These are phyloP conservation scores for Babesia divergens DNA, from an alignment of 169 alveolate genomes.

Conservation along the genomic window DNA sequence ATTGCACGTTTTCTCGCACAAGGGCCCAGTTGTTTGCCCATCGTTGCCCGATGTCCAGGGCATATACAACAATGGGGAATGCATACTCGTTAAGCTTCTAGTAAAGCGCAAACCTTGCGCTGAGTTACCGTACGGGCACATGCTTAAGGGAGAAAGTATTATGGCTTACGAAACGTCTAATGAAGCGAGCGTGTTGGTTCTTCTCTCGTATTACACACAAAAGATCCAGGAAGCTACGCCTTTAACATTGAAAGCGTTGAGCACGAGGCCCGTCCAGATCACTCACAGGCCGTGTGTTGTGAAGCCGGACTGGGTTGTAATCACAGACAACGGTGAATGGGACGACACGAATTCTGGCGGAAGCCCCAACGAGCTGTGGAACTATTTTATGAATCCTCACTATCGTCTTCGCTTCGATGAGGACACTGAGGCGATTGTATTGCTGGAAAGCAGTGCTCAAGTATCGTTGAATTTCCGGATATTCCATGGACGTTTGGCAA, in stretches of 20 bases:
- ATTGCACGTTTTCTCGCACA: conserved; percentile 68
- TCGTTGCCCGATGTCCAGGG: conserved; percentile 77
- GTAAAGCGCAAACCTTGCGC: not conserved
- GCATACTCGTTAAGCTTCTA: conserved; percentile 71
- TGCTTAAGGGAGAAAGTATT: conserved; percentile 4
- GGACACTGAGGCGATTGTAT: conserved; percentile 48
- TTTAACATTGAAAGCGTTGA: conserved; percentile 18
- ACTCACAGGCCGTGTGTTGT: conserved; percentile 7
- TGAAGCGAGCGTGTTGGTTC: conserved; percentile 2
- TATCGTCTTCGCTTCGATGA: conserved; percentile 67
- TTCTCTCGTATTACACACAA: conserved; percentile 16
- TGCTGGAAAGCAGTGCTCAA: conserved; percentile 72
- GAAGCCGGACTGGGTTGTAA: conserved; percentile 35
- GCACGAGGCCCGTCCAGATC: conserved; percentile 4
- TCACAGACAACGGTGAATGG: conserved; percentile 66
- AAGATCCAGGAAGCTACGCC: not conserved
- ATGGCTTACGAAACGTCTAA: not conserved
- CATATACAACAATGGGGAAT: conserved; percentile 78
- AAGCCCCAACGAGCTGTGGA: conserved; percentile 75
- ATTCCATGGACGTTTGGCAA: conserved; percentile 72
- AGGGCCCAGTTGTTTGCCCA: conserved; percentile 73
- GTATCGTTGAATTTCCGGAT: conserved; percentile 78
- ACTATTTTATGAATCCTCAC: conserved; percentile 77
- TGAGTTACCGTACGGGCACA: conserved; percentile 1
- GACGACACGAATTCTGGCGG: conserved; percentile 70